phyloP scores from a whole-genome alignment of 1,284 basidiomycete genomes.

The Tremellales sp. region DNA sequence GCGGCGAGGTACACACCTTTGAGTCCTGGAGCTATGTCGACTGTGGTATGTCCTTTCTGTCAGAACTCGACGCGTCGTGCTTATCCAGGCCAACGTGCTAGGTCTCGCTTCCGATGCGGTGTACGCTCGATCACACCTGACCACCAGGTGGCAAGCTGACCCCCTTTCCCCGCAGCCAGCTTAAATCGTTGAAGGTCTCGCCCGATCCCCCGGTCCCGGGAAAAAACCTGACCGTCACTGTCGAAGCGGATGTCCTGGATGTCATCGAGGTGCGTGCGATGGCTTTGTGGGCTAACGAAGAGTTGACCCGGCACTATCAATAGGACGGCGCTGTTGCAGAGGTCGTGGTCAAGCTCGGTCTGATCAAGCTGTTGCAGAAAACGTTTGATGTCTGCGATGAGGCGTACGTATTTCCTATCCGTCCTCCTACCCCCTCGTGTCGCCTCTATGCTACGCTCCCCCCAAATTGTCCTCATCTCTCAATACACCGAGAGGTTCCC shows the following conservation, averaged over 20 bases:
- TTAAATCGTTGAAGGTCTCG: constrained; percentile 63
- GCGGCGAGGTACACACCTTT: constrained; percentile 34
- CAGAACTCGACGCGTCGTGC: not conserved
- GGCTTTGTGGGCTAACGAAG: not conserved
- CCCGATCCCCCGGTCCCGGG: constrained; percentile 84
- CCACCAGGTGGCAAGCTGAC: not conserved
- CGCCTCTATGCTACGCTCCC: no score
- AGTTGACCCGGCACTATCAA: not conserved
- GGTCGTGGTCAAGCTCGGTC: constrained; percentile 80
- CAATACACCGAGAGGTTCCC: no score
- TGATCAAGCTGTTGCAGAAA: constrained; percentile 77
- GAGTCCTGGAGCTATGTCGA: constrained; percentile 47
- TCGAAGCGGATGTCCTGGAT: constrained; percentile 59
- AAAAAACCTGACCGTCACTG: constrained; percentile 73
- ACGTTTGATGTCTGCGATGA: constrained; percentile 84
- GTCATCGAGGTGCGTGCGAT: constrained; percentile 59
- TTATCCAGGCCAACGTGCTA: constrained; percentile 13
- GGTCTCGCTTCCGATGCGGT: constrained; percentile 45
- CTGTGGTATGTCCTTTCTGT: constrained; percentile 38
- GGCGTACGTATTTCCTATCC: no score
- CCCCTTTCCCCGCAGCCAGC: constrained; percentile 31
- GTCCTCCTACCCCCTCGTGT: no score
- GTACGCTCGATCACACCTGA: constrained; percentile 24
- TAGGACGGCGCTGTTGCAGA: constrained; percentile 88
- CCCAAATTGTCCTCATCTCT: no score